Base-by-base conservation (phyloP, 2,329 filamentous ascomycete species). In the Fonsecaea erecta region DNA sequence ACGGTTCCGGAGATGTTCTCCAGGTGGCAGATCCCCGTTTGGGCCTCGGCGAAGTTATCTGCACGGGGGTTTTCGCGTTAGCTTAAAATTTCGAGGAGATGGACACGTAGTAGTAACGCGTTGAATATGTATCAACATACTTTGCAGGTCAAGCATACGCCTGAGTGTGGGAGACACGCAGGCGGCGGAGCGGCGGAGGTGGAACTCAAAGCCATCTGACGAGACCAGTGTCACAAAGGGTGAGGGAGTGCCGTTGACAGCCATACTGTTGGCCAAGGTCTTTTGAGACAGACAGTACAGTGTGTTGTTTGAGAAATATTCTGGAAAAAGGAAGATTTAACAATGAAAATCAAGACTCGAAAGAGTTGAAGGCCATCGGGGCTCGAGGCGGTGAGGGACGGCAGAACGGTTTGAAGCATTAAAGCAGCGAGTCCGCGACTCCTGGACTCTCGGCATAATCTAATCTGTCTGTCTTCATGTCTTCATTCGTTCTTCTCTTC, bases 201-300 rank as follows among this genome's bases (percentile, higher is more conserved):
- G 81, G 75, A 88, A 90, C 68, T 88, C 85, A 73, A 85, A 90
- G 57, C 83, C 86, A 73, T 90, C 88, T 63, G 80, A 83, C 1
- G 87, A 89, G 24, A 88, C 81, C 5, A 90, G 79, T 0, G 87
- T 89, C 60, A 90, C 86, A 72, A 84, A 89, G 66, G 87, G 83
- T 26, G 69, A 57, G 1, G 54, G 52, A 18, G 51, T 34, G 28
- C 55, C 62, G 48, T 65, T 69, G 35, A 51, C 32, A 30, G 67
- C 62, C 67, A 65, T 65, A 24, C 14, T 52, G 18, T 43, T 11
- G 11, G 34, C n/a, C 7, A 48, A 52, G 12, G 43, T 9, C 1
- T 53, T n/a, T 53, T 53, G 51, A 32, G 43, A 9, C 9, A 2
- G n/a, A 21, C 28, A 48, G 37, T 37, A 37, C 8, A 12, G 14